A percentile compares a stretch with the other conserved stretches of the same genome.
Conservation (phyloP, 2,329 filamentous ascomycete genomes). For the Fusarium hostae region DNA sequence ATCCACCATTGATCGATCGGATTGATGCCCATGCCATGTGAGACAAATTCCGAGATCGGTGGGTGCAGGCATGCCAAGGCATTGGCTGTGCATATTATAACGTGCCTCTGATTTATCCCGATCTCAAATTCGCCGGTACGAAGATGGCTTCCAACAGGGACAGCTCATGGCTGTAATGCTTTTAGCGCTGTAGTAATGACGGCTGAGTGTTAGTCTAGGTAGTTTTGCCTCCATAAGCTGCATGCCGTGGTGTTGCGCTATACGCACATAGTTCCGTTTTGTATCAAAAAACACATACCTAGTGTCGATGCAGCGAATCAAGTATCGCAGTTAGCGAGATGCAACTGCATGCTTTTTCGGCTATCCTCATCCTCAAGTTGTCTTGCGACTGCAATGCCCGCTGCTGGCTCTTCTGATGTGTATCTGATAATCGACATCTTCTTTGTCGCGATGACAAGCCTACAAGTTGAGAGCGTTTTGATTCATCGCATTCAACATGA, state of each 20-base stretch:
- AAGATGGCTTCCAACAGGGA: background rate
- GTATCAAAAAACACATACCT: slow-evolving; percentile 4
- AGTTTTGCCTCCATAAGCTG: slow-evolving; percentile 8
- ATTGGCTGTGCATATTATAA: background rate
- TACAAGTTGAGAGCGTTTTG: background rate
- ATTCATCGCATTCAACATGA: background rate
- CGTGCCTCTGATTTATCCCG: background rate
- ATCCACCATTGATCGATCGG: background rate
- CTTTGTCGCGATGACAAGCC: background rate
- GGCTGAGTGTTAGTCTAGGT: background rate
- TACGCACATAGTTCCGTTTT: background rate
- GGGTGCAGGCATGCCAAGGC: background rate
- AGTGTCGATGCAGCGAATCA: slow-evolving; percentile 24
- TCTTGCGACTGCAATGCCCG: background rate
- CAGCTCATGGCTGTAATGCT: background rate
- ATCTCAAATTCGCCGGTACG: background rate
- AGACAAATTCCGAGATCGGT: slow-evolving; percentile 6
- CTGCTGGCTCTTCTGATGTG: background rate
- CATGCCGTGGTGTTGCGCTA: slow-evolving; percentile 10
- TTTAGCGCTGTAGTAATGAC: background rate
- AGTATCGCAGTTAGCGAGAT: slow-evolving; percentile 15
- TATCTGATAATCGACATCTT: background rate
- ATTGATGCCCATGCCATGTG: background rate
- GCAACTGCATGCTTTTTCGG: background rate
- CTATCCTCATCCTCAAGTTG: background rate